Conservation (phyloP, 805 yeast genomes). For the Pichia gijzeniarum region DNA sequence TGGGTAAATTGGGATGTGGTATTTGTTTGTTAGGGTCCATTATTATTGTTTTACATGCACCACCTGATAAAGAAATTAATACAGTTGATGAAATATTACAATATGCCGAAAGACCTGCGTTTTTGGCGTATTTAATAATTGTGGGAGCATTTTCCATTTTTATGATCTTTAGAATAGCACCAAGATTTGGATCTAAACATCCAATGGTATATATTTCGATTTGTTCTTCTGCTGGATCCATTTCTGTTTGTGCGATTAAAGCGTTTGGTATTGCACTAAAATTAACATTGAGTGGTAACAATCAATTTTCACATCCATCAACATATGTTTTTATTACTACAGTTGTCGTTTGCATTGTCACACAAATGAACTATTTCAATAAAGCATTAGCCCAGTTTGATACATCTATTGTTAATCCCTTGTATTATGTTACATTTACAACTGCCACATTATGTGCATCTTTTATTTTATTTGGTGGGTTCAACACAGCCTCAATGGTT, state of each 20-base stretch:
- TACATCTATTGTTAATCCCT: conserved; percentile 85
- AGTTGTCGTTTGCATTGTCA: conserved; percentile 73
- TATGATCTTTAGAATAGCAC: conserved; percentile 81
- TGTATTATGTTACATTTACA: conserved; percentile 86
- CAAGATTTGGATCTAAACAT: conserved; percentile 67
- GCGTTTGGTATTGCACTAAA: conserved; percentile 91
- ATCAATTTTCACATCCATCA: conserved; percentile 79
- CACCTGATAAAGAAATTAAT: conserved; percentile 83
- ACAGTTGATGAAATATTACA: conserved; percentile 83
- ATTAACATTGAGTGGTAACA: conserved; percentile 75
- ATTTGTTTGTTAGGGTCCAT: conserved; percentile 84
- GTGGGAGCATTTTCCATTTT: conserved; percentile 66
- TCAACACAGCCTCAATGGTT: conserved; percentile 75
- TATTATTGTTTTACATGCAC: conserved; percentile 85
- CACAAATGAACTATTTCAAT: conserved; percentile 92
- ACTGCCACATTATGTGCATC: conserved; percentile 83
- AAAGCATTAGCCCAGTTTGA: conserved; percentile 91
- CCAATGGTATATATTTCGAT: conserved; percentile 88
- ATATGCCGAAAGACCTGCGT: conserved; percentile 75
- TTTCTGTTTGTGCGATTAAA: conserved; percentile 85
- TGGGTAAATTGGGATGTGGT: conserved; percentile 92
- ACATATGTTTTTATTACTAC: conserved; percentile 76
- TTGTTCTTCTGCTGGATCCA: conserved; percentile 85
- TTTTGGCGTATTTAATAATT: conserved; percentile 54
- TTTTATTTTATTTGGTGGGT: conserved; percentile 78